Evolutionary conservation across 1,284 basidiomycete genomes (phyloP), one percentile per base, ranked within the genome.

Genomic region (Boletus calvinii): DNA sequence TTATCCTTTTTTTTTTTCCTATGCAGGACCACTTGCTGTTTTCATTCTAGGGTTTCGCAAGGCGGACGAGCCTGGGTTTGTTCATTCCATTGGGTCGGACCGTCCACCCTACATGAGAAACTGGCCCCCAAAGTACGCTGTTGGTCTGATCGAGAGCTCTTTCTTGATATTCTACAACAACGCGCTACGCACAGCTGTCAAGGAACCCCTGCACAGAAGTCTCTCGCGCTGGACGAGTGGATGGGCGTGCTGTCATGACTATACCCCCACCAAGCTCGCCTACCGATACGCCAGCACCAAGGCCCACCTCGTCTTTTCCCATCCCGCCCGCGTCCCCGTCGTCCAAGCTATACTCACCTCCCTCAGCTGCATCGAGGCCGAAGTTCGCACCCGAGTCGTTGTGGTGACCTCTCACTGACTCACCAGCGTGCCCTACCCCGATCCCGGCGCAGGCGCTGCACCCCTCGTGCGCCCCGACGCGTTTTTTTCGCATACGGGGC

Each of bases 261-360:
- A 77, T 46, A 79, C 71, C 4, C 47, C 72, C 8, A 45, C 59
- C 13, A 78, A 81, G 58, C 70, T 83, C 1, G 72, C 69, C 3
- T 73, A 74, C 61, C 81, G 83, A 56, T 81, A 78, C 54, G 63
- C 62, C 17, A 79, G 89, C 60, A 81, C 80, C 24, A 65, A 74
- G 6, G 80, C 87, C 0, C 71, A 71, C 22, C 54, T 84, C 18
- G 64, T 85, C 13, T 78, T 87, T 51, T 72, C 77, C 22, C 77
- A 78, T 54, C 79, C 83, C 12, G 70, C 75, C 0, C 74, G 84
- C 10, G 52, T 85, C 1, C 63, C 70, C 0, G 65, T 73, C n/a
- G 76, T 76, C 24, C 63, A 71, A 22, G 69, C 74, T 30, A 77
- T 77, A 66, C 73, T 83, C 57, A 70, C 68, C 44, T 59, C 62